Evolutionary conservation across 495 filamentous ascomycete genomes (phyloP).

Genomic region (Hamigera avellanea): DNA sequence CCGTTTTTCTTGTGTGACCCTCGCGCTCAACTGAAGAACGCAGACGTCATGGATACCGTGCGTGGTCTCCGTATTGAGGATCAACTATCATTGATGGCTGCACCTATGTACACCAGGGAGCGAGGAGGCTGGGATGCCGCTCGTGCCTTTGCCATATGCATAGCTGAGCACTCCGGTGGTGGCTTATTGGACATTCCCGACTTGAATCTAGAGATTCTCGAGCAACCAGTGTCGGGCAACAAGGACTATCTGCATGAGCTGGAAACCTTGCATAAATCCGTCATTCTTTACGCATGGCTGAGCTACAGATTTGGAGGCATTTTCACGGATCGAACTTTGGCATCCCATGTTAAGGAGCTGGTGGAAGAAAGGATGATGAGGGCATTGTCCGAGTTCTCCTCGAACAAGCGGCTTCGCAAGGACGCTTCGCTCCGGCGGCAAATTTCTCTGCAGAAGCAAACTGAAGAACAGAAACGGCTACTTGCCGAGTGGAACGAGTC

Average conservation of each 20-base stretch:
- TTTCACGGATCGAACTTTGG: conserved; percentile 66
- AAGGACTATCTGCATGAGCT: conserved; percentile 48
- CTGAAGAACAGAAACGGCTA: conserved; percentile 15
- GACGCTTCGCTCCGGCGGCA: conserved; percentile 30
- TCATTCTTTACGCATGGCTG: conserved; percentile 85
- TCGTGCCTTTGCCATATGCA: conserved; percentile 49
- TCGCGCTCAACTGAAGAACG: conserved; percentile 44
- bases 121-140: conserved; percentile 25
- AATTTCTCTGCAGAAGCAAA: conserved; percentile 30
- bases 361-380: conserved; percentile 69
- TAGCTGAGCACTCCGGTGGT: conserved; percentile 53
- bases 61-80: conserved; percentile 54
- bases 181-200: conserved; percentile 50
- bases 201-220: conserved; percentile 59
- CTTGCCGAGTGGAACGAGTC: conserved; percentile 10
- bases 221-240: conserved; percentile 28
- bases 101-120: conserved; percentile 39
- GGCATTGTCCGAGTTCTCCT: conserved; percentile 45
- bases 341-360: conserved; percentile 66
- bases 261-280: conserved; percentile 66
- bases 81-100: conserved; percentile 60
- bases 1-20: conserved; percentile 65
- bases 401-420: conserved; percentile 34
- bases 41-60: conserved; percentile 58
- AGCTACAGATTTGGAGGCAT: conserved; percentile 60